Conservation (phyloP, 257 asterid species). For the Coffea eugenioides region DNA sequence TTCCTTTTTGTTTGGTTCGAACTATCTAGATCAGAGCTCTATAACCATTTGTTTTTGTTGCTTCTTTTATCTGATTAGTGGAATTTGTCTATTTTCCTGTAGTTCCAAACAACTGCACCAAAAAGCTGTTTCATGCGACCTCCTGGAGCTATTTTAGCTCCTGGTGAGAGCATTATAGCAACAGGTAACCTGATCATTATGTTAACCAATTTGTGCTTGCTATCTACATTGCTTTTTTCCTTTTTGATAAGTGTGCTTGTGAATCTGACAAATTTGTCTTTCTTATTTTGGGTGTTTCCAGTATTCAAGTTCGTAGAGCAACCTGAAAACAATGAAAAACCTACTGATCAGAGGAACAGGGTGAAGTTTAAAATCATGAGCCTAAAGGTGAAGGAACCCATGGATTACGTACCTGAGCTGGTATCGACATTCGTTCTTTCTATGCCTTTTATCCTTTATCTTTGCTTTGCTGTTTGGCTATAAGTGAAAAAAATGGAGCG, state of each 20-base stretch:
- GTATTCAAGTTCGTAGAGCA: constrained; percentile 96
- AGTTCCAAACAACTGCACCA: constrained; percentile 98
- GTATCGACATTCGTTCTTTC: constrained; percentile 42
- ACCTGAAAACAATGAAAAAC: constrained; percentile 91
- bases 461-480: not conserved
- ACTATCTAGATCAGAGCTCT: not conserved
- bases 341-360: constrained; percentile 82
- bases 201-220: not conserved
- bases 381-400: constrained; percentile 81
- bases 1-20: not conserved
- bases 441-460: not conserved
- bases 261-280: constrained; percentile 10
- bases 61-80: constrained; percentile 20
- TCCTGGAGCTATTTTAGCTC: constrained; percentile 91
- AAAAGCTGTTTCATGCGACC: constrained; percentile 99
- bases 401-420: constrained; percentile 93
- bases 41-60: not conserved
- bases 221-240: not conserved
- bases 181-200: constrained; percentile 55
- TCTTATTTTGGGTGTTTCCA: constrained; percentile 25
- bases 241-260: too few relatives aligned
- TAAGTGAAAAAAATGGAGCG: not conserved
- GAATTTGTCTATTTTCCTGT: constrained; percentile 27
- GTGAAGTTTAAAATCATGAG: constrained; percentile 97
- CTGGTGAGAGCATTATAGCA: constrained; percentile 90